Base-by-base conservation (phyloP, 208 protist genomes). In the Phytomonas sp. region DNA sequence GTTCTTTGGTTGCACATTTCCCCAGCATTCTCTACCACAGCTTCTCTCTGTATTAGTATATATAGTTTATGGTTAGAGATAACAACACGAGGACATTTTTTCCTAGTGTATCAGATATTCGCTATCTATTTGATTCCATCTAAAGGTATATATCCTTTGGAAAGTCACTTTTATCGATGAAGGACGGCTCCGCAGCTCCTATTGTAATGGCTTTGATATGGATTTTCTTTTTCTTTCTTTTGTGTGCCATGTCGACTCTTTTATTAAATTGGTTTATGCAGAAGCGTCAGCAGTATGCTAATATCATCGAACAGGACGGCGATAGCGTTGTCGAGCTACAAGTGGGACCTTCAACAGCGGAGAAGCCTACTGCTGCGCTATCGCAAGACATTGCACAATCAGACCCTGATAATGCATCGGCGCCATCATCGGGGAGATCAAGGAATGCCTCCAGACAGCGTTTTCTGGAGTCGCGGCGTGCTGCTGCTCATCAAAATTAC, bases 381-480 rank as follows among this genome's bases (percentile, higher is more conserved):
- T 72, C 77, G 5, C 74, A 72, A 36, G 70, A 34, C 30, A 72
- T 73, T 65, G 28, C 78, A 43, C 33, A 74, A 0, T 36, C 37
- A 20, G 11, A 17, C 2, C 20, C 28, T 11, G 31, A 30, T 30
- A 63, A 13, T 36, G 31, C 23, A 8, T 30, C 11, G 3, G 20
- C 60, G 60, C 15, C 13, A 30, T 30, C 60, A 34, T 30, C 31
- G 56, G 31, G 17, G 37, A 29, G 73, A 78, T 68, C 9, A n/a
- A 85, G 85, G 26, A 91, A 85, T 71, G 66, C 81, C 9, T 91
- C 89, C 4, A 75, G 89, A 0, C 81, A 88, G 68, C 82, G 79
- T 23, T 94, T 94, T 69, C 68, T 91, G 29, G 76, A 90, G 64
- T 79, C 82, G 28, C 83, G 89, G 36, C 33, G 76, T 70, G 11